Evolutionary conservation across 1,284 basidiomycete species (phyloP).

Genomic region (Rhodotorula mucilaginosa): DNA sequence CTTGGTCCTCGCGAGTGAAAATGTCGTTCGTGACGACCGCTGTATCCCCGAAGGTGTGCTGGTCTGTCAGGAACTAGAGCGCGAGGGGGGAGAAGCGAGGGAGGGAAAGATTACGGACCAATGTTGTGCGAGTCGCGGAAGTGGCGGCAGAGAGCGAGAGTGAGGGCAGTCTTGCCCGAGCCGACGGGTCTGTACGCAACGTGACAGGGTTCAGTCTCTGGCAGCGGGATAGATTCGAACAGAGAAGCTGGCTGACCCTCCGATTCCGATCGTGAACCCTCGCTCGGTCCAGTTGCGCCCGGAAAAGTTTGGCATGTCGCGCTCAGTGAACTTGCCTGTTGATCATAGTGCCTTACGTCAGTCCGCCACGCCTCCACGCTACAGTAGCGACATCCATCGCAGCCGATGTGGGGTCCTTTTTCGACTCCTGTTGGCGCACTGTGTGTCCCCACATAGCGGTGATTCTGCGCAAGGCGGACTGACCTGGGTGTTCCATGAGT

Average conservation of each 20-base stretch:
- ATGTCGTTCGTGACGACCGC: slow-evolving; percentile 95
- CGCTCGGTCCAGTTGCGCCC: slow-evolving; percentile 83
- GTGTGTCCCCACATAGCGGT: neutral
- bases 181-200: slow-evolving; percentile 66
- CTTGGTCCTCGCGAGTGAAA: slow-evolving; percentile 92
- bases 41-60: slow-evolving; percentile 46
- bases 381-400: no score
- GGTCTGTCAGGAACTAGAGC: neutral
- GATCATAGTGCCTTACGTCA: slow-evolving; percentile 32
- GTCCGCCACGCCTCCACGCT: no score
- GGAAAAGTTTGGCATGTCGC: slow-evolving; percentile 86
- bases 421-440: no score
- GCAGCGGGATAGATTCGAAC: no score
- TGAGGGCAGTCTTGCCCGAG: slow-evolving; percentile 93
- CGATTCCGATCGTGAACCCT: slow-evolving; percentile 95
- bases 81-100: no score
- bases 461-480: slow-evolving; percentile 29
- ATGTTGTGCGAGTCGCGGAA: slow-evolving; percentile 85
- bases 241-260: slow-evolving; percentile 66
- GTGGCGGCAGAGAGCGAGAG: slow-evolving; percentile 83
- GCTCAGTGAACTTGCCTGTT: slow-evolving; percentile 83
- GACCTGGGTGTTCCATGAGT: slow-evolving; percentile 76
- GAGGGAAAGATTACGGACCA: slow-evolving; percentile 55
- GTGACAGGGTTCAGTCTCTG: no score
- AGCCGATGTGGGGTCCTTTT: neutral